A percentile compares a stretch with the other conserved stretches of the same genome.
Evolutionary conservation across 225 moss, liverwort and hornwort genomes (phyloP).

Genomic region (Straminergon stramineum): DNA sequence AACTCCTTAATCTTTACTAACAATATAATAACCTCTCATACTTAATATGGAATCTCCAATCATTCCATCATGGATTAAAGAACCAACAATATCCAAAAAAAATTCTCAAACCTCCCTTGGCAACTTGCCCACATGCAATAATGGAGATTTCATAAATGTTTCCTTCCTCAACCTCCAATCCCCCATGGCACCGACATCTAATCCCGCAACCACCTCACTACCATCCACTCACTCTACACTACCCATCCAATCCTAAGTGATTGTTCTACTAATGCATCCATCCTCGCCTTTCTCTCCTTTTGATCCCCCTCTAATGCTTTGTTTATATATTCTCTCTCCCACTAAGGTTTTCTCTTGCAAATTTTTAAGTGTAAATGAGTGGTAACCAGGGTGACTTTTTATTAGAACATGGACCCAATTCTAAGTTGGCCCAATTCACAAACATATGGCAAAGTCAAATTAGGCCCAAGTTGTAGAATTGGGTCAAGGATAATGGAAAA

Average conservation of each 20-base stretch:
- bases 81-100: too few relatives aligned
- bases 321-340: rapidly evolving
- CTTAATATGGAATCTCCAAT: not conserved
- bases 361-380: too few relatives aligned
- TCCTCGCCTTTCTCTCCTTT: rapidly evolving
- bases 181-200: not conserved
- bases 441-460: not conserved
- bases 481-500: not conserved
- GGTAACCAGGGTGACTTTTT: rapidly evolving
- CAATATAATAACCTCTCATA: not conserved
- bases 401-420: rapidly evolving
- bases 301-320: not conserved
- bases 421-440: not conserved
- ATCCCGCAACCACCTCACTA: not conserved
- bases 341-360: not conserved
- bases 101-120: rapidly evolving
- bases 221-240: rapidly evolving
- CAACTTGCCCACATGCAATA: not conserved
- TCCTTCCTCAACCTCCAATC: not conserved
- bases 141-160: not conserved
- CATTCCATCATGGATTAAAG: not conserved
- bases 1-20: not conserved
- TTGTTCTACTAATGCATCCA: not conserved
- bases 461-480: not conserved
- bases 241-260: not conserved